Base-by-base conservation (phyloP, 2,329 filamentous ascomycete genomes). In the Kalmusia sp. region DNA sequence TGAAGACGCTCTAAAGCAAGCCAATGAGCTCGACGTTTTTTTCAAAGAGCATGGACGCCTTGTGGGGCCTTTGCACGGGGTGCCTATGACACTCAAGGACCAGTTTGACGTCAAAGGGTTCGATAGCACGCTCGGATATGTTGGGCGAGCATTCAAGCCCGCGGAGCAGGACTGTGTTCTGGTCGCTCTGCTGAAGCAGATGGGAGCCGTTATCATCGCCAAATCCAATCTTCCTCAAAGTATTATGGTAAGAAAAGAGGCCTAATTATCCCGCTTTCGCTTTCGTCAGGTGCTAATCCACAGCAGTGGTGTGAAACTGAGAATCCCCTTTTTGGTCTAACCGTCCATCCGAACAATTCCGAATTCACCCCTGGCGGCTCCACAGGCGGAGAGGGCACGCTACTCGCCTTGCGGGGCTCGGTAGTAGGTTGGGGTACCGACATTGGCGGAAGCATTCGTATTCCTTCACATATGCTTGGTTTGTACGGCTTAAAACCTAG, bases 311-410 rank as follows among this genome's bases (percentile, higher is more conserved):
- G 82, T 25, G 84, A 87, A 73, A 87, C 84, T 0, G 74, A 83
- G 59, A 87, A 87, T 72, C 83, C 86, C 53, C 81, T 87, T 57
- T 83, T 85, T 61, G 82, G 78, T 3, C 82, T 84, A 52, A 84
- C 82, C 0, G 76, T 76, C 58, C 86, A 87, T 58, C 83, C 85
- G 2, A 79, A 76, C 56, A 86, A 86, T 66, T 75, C 82, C 19
- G 74, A 81, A 4, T 74, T 87, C 3, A 79, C 78, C 5, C 72
- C 73, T 50, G 85, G 84, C 15, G 85, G 85, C 12, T 85, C 82
- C 38, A 86, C 83, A 1, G 85, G 85, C 2, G 84, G 80, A 40
- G 84, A 87, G 62, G 84, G 81, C 2, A 80, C 84, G 3, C 72
- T 87, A 34, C 79, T 86, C 33, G 78, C 79, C 0, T 65, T 85